Conservation (phyloP, 2,329 filamentous ascomycete species). For the Hypoxylon sp. region DNA sequence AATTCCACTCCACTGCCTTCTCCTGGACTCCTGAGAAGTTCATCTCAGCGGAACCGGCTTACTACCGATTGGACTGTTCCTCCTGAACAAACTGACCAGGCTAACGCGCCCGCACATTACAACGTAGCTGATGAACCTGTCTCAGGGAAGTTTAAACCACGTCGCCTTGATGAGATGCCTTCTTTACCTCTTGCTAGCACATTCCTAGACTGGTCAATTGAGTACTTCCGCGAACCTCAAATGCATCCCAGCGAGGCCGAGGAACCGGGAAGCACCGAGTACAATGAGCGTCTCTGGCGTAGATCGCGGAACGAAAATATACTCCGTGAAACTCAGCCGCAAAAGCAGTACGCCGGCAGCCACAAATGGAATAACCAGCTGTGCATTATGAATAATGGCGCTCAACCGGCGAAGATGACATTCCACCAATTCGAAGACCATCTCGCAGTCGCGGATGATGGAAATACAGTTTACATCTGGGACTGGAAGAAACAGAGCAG, state of each 20-base stretch:
- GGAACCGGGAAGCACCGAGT: conserved; percentile 94
- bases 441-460: conserved; percentile 91
- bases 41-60: conserved; percentile 58
- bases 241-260: conserved; percentile 98
- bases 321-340: conserved; percentile 90
- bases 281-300: conserved; percentile 94
- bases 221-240: conserved; percentile 97
- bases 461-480: conserved; percentile 91
- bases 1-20: conserved; percentile 52
- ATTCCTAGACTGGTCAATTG: conserved; percentile 95
- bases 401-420: conserved; percentile 91
- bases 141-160: conserved; percentile 79
- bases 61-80: conserved; percentile 64
- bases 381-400: conserved; percentile 88
- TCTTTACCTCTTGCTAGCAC: conserved; percentile 82
- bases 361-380: conserved; percentile 86
- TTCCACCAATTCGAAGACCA: conserved; percentile 99
- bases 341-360: conserved; percentile 88
- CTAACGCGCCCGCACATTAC: conserved; percentile 76
- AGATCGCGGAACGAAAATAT: conserved; percentile 93
- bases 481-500: conserved; percentile 86
- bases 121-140: conserved; percentile 81
- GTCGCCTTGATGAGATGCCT: conserved; percentile 70
- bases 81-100: conserved; percentile 80
- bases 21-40: conserved; percentile 55